Conservation (phyloP, 208 protist species). For the Leishmania tarentolae region DNA sequence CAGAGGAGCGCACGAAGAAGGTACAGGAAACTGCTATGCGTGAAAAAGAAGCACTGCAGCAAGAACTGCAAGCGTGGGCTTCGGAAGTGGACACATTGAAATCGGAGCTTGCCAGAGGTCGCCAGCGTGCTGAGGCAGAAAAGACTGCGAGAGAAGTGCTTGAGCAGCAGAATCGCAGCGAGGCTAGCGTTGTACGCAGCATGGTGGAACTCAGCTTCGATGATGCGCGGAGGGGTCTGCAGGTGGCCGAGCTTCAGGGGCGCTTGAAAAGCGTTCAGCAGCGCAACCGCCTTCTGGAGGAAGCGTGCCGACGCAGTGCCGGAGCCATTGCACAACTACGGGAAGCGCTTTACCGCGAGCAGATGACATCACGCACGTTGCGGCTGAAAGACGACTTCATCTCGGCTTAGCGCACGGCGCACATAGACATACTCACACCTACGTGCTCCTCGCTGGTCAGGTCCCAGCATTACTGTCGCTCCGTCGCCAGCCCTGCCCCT, state of each 20-base stretch:
- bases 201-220: slow-evolving; percentile 29
- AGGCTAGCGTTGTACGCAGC: slow-evolving; percentile 16
- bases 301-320: slow-evolving; percentile 52
- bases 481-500: neutral
- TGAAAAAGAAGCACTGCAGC: slow-evolving; percentile 29
- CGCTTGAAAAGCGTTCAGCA: slow-evolving; percentile 18
- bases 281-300: slow-evolving; percentile 53
- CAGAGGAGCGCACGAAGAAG: slow-evolving; percentile 7
- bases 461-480: neutral
- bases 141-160: slow-evolving; percentile 14
- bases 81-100: slow-evolving; percentile 26
- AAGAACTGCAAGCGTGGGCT: slow-evolving; percentile 28
- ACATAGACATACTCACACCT: neutral
- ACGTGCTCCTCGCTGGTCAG: neutral
- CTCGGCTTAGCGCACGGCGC: neutral
- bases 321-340: slow-evolving; percentile 66
- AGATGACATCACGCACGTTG: slow-evolving; percentile 22
- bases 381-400: slow-evolving; percentile 6
- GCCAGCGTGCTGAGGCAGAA: slow-evolving; percentile 17
- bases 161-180: slow-evolving; percentile 22
- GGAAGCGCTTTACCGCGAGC: slow-evolving; percentile 49
- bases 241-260: slow-evolving; percentile 12
- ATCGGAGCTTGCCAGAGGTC: neutral
- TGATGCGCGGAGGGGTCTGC: slow-evolving; percentile 14
- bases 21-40: slow-evolving; percentile 13